These are phyloP conservation scores for Firmiana major DNA, from an alignment of 345 rosid species.

Conservation along the genomic window DNA sequence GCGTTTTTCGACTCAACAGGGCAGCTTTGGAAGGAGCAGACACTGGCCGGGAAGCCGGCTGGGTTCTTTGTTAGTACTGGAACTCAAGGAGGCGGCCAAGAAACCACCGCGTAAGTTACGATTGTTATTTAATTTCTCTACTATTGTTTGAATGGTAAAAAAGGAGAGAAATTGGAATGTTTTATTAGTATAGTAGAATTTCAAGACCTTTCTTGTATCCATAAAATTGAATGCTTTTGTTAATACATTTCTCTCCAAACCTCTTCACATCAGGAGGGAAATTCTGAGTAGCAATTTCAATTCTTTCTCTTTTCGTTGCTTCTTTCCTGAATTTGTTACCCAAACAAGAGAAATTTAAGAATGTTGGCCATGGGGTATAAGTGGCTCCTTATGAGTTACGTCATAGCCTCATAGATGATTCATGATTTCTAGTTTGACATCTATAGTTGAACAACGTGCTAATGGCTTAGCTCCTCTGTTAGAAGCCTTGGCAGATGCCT, in stretches of 20 bases:
- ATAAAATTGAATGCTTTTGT: neutral
- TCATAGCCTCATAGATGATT: neutral
- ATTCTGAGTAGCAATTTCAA: neutral
- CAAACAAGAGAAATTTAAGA: neutral
- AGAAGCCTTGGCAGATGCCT: neutral
- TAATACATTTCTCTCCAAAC: neutral
- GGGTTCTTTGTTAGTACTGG: constrained; percentile 85
- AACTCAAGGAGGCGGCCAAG: constrained; percentile 91
- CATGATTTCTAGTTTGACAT: neutral
- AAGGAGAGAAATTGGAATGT: neutral
- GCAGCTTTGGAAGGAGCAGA: constrained; percentile 58
- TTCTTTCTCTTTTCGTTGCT: neutral
- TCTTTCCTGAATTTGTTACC: neutral
- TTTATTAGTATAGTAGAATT: neutral
- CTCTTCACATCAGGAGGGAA: neutral
- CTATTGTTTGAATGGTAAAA: neutral
- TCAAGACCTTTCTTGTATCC: neutral
- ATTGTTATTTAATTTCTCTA: neutral
- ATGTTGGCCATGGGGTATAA: neutral
- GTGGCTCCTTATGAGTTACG: neutral
- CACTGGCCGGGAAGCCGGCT: constrained; percentile 79
- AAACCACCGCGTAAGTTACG: constrained; percentile 68
- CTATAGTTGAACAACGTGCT: neutral
- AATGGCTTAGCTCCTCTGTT: neutral
- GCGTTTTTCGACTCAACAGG: constrained; percentile 70